Base-by-base conservation (phyloP, 2,329 filamentous ascomycete species). In the Cordyceps cicadae region DNA sequence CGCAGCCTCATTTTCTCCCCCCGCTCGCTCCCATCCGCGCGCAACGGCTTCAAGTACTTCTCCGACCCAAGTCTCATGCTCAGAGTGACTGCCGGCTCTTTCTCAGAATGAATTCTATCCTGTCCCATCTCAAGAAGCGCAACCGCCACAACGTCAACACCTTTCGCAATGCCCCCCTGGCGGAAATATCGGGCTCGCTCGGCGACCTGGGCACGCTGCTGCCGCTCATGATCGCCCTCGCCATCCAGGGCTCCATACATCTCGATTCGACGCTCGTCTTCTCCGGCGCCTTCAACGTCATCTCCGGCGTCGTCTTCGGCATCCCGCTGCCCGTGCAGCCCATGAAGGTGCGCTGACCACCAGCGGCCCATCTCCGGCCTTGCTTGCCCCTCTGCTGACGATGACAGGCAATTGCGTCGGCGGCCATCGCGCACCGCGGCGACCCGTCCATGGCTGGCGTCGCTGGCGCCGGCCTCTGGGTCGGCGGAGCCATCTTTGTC, bases 281-380 rank as follows among this genome's bases (percentile, higher is more conserved):
- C 71, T 92, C 91, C 0, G 94, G 94, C 1, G 69, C 92, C 11
- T 93, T 88, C 73, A 97, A 97, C 69, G 84, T 97, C 60, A 68
- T 89, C 14, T 96, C 92, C 0, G 94, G 93, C 19, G 70, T 87
- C 1, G 74, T 87, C 37, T 97, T 97, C 68, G 93, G 93, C 7
- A 88, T 97, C 46, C 93, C 93, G 2, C 76, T 97, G 3, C 92
- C 92, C 0, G 92, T 97, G 0, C 92, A 97, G 75, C 92, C 92
- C n/a, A 87, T 87, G 84, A 87, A 87, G 76, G 82, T 82, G 62
- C 41, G n/a, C 57, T 9, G 24, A 14, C 21, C 14, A 21, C 45
- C 21, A 12, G 7, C 12, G 45, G 12, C 21, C 3, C 45, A 26
- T 21, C 9, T 12, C n/a, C 17, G 8, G n/a, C 15, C 34, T 26